Evolutionary conservation across 1,139 yeast genomes (phyloP).

Genomic region (Petasospora rhodanensis): DNA sequence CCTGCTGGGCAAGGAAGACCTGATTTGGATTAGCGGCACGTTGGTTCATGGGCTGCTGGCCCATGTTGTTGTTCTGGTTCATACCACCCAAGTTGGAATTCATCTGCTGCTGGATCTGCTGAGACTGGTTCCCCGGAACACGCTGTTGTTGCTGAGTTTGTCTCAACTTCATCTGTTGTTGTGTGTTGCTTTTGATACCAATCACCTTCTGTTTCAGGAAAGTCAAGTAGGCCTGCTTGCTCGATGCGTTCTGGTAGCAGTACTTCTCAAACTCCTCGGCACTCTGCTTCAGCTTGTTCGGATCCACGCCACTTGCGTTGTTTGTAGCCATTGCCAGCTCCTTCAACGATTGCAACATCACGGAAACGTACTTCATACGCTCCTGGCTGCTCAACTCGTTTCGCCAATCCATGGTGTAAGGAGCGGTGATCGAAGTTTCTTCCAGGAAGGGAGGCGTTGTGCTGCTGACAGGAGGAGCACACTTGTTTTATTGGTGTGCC

Average conservation of each 20-base stretch:
- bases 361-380: conserved; percentile 21
- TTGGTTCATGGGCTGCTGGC: conserved; percentile 4
- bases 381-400: conserved; percentile 20
- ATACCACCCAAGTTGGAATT: conserved; percentile 10
- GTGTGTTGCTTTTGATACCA: conserved; percentile 21
- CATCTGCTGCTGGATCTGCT: too few species aligned
- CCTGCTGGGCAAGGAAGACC: conserved; percentile 44
- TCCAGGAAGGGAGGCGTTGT: too few species aligned
- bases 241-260: conserved; percentile 22
- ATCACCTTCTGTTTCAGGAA: conserved; percentile 23
- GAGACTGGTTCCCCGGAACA: too few species aligned
- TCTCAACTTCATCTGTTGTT: conserved; percentile 19
- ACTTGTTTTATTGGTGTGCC: too few species aligned
- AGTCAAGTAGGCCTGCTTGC: conserved; percentile 19
- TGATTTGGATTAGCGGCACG: conserved; percentile 27
- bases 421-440: too few species aligned
- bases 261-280: conserved; percentile 26
- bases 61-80: conserved; percentile 8
- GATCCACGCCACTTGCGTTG: conserved; percentile 18
- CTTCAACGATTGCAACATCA: conserved; percentile 20
- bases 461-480: too few species aligned
- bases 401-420: conserved; percentile 25
- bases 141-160: conserved; percentile 17
- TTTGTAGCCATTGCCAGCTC: conserved; percentile 20
- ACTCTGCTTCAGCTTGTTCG: conserved; percentile 19